Percentiles rank a stretch among this genome's conserved stretches.
phyloP scores from a whole-genome alignment of 768 basidiomycete genomes.

The Boletales sp. region DNA sequence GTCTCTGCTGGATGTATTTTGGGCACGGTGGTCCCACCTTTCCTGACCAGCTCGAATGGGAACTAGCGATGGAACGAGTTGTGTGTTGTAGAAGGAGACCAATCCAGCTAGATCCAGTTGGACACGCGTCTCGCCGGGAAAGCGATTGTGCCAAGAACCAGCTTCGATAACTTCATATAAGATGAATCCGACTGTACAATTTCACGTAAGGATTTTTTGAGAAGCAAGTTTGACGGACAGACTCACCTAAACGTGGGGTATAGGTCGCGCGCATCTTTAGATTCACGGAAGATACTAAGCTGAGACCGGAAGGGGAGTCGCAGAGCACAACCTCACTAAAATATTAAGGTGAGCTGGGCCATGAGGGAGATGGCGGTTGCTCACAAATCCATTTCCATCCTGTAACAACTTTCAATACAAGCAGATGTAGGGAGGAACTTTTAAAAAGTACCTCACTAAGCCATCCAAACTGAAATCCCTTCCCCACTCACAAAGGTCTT shows the following conservation, averaged over 20 bases:
- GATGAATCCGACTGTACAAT: not conserved
- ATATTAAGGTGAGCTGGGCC: not conserved
- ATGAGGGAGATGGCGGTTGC: not conserved
- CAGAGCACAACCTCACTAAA: not conserved
- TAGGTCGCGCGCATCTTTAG: not conserved
- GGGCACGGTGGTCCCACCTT: not conserved
- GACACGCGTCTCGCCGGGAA: too few relatives aligned
- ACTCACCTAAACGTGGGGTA: not conserved
- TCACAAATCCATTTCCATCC: not conserved
- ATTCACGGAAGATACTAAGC: not conserved
- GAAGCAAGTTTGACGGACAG: not conserved
- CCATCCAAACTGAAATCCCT: too few relatives aligned
- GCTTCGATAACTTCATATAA: not conserved
- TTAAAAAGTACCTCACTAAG: too few relatives aligned
- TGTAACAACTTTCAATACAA: not conserved
- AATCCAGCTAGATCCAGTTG: too few relatives aligned
- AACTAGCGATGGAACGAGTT: not conserved
- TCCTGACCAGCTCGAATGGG: not conserved
- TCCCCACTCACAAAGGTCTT: too few relatives aligned
- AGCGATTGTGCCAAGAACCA: not conserved
- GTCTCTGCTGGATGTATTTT: not conserved
- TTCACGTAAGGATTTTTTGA: not conserved
- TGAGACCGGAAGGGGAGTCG: not conserved
- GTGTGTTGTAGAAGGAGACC: too few relatives aligned
- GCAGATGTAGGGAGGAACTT: not conserved